These are phyloP conservation scores for Babesia bigemina DNA, from an alignment of 169 alveolate species.

Conservation along the genomic window DNA sequence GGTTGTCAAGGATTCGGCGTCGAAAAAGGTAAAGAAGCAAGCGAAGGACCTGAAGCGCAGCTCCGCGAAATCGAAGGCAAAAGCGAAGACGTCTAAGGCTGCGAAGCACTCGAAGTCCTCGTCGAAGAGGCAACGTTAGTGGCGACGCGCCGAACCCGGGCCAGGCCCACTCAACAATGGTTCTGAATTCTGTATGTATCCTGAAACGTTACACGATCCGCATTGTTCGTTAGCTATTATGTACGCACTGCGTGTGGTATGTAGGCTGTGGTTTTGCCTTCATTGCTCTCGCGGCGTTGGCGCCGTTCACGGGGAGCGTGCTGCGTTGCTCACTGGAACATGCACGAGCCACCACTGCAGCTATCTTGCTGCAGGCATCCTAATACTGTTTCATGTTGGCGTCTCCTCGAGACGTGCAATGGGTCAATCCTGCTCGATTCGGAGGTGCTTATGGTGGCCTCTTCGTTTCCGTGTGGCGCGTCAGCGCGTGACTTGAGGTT, in stretches of 20 bases:
- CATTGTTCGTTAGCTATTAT: too few species aligned
- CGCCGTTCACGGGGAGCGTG: not conserved
- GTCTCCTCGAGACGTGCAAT: slow-evolving; percentile 10
- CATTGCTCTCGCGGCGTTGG: not conserved
- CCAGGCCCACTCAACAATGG: too few species aligned
- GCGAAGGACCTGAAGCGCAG: too few species aligned
- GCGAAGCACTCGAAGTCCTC: not conserved
- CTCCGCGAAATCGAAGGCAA: too few species aligned
- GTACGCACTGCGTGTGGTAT: too few species aligned
- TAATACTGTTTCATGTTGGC: slow-evolving; percentile 7
- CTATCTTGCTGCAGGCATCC: slow-evolving; percentile 42
- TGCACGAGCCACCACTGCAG: slow-evolving; percentile 23
- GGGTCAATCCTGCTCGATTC: slow-evolving; percentile 34
- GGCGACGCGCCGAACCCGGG: not conserved
- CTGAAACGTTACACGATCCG: too few species aligned
- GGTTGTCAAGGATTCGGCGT: too few species aligned
- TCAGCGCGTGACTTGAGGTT: slow-evolving; percentile 68
- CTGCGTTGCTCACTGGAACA: slow-evolving; percentile 5
- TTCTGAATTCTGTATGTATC: too few species aligned
- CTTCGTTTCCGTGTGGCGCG: slow-evolving; percentile 31
- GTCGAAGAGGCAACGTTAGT: slow-evolving; percentile 9
- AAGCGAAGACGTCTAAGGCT: not conserved
- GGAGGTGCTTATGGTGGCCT: slow-evolving; percentile 35
- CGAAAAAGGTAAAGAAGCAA: too few species aligned
- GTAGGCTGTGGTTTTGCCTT: too few species aligned